Evolutionary conservation across 495 filamentous ascomycete genomes (phyloP).

Genomic region (Aspergillus egyptiacus): DNA sequence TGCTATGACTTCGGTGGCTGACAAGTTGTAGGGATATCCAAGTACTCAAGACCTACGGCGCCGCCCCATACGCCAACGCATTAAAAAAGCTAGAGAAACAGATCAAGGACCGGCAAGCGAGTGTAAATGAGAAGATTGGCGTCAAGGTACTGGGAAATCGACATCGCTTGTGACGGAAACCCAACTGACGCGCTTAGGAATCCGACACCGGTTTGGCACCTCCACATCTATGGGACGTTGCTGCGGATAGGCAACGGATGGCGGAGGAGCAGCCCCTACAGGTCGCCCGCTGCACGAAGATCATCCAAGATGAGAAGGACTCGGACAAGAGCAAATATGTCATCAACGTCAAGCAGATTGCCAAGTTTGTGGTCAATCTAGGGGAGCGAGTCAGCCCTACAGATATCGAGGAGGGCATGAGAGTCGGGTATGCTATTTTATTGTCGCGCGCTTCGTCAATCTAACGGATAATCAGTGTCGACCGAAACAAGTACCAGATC

Average conservation of each 20-base stretch:
- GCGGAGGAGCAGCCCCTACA: constrained; percentile 95
- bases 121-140: constrained; percentile 96
- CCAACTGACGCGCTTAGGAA: constrained; percentile 54
- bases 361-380: constrained; percentile 98
- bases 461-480: constrained; percentile 53
- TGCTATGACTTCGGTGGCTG: constrained; percentile 15
- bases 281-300: constrained; percentile 97
- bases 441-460: background rate
- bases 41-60: constrained; percentile 98
- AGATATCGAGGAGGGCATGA: constrained; percentile 99
- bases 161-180: background rate
- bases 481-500: constrained; percentile 98
- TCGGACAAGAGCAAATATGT: constrained; percentile 99
- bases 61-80: constrained; percentile 86
- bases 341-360: constrained; percentile 99
- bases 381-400: constrained; percentile 95
- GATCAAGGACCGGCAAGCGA: constrained; percentile 95
- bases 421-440: constrained; percentile 70
- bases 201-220: constrained; percentile 97
- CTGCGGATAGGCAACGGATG: constrained; percentile 96
- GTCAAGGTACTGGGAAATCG: constrained; percentile 48
- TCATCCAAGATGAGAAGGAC: constrained; percentile 96
- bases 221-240: constrained; percentile 97
- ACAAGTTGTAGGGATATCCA: constrained; percentile 75
- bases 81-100: constrained; percentile 96